phyloP scores from a whole-genome alignment of 345 rosid species.

The Noccaea bulbosa region DNA sequence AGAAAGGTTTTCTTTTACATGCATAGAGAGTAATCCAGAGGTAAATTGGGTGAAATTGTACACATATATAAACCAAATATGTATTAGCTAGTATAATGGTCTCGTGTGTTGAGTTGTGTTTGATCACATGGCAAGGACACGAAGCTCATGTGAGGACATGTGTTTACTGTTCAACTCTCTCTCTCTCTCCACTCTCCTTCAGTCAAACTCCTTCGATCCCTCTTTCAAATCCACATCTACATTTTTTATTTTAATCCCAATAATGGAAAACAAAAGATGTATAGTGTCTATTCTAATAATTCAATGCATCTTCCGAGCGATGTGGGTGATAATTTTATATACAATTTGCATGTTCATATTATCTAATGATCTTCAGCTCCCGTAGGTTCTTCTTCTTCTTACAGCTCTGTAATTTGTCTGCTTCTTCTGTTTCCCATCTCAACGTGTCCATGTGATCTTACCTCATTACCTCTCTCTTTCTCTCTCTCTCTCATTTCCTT shows the following conservation, averaged over 20 bases:
- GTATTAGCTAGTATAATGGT: not conserved
- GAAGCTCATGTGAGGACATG: constrained; percentile 45
- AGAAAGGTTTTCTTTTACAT: not conserved
- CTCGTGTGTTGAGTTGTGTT: constrained; percentile 36
- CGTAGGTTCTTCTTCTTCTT: constrained; percentile 37
- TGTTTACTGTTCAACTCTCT: constrained; percentile 29
- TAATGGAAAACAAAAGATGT: constrained; percentile 6
- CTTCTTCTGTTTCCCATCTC: constrained; percentile 35
- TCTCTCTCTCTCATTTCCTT: not conserved
- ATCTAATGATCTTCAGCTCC: constrained; percentile 31
- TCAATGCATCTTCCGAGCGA: constrained; percentile 29
- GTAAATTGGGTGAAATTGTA: not conserved
- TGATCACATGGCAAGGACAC: constrained; percentile 38
- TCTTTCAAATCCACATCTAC: constrained; percentile 34
- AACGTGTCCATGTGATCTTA: constrained; percentile 47
- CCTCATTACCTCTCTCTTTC: constrained; percentile 14
- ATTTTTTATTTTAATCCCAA: no score
- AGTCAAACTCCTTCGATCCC: constrained; percentile 32
- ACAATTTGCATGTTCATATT: constrained; percentile 36
- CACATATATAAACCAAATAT: not conserved
- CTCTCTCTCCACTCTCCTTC: constrained; percentile 4
- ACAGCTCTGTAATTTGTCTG: constrained; percentile 42
- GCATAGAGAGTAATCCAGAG: not conserved
- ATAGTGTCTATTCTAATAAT: not conserved
- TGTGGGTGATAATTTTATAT: constrained; percentile 4